Percentiles rank a stretch among this genome's conserved stretches.
These are phyloP conservation scores for Fulvia fulva DNA, from an alignment of 2,329 filamentous ascomycete species.

Conservation along the genomic window DNA sequence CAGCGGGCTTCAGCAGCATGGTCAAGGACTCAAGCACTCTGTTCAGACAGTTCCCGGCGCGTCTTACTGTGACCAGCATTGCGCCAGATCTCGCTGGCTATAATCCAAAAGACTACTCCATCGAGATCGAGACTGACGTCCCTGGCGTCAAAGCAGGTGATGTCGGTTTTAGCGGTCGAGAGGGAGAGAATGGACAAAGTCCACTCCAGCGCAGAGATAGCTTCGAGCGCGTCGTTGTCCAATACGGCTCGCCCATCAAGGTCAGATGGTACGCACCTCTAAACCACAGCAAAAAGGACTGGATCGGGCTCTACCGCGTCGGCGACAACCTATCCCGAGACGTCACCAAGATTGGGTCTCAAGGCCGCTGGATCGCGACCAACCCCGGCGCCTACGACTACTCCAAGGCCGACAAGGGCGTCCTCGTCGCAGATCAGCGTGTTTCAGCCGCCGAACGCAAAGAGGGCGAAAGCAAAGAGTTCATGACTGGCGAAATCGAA, in stretches of 20 bases:
- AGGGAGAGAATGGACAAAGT: slow-evolving; percentile 65
- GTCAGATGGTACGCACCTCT: slow-evolving; percentile 87
- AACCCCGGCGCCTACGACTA: slow-evolving; percentile 73
- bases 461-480: slow-evolving; percentile 52
- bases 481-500: slow-evolving; percentile 74
- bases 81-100: slow-evolving; percentile 75
- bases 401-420: slow-evolving; percentile 68
- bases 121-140: slow-evolving; percentile 67
- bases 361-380: slow-evolving; percentile 85
- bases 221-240: slow-evolving; percentile 71
- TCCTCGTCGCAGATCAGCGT: slow-evolving; percentile 64
- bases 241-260: slow-evolving; percentile 85
- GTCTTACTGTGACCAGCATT: slow-evolving; percentile 76
- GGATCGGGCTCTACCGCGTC: slow-evolving; percentile 95
- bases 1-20: slow-evolving; percentile 79
- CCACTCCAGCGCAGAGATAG: slow-evolving; percentile 58
- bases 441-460: slow-evolving; percentile 43
- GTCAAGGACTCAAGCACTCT: slow-evolving; percentile 82
- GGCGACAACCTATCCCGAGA: slow-evolving; percentile 88
- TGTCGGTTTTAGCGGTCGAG: slow-evolving; percentile 62
- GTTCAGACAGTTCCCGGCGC: slow-evolving; percentile 84
- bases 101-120: slow-evolving; percentile 73
- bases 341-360: slow-evolving; percentile 74
- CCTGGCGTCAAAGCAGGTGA: slow-evolving; percentile 34
- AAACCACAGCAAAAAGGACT: slow-evolving; percentile 86